Evolutionary conservation across 805 yeast species (phyloP), one percentile per base, ranked within the genome.

Genomic region (Saccharomycopsis amapae): DNA sequence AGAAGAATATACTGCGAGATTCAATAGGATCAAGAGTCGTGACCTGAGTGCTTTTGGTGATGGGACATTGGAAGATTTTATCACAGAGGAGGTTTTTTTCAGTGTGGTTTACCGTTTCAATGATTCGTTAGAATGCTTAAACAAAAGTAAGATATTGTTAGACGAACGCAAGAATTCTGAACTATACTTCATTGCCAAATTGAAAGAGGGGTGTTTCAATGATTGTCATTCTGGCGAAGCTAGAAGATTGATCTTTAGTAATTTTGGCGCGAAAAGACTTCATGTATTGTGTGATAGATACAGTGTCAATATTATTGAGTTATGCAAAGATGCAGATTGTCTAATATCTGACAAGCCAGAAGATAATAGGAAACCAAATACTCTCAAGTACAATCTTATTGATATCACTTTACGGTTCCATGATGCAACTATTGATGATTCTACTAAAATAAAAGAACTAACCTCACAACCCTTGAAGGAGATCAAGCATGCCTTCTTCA

Each of bases 111-210:
- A 12, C 46, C 18, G 57, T 59, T 53, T 50, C 20, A 36, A 42
- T 10, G 50, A 48, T 12, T 58, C 57, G 4, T 36, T 81, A 1
- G 33, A 39, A 1, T 62, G 60, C 20, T 61, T 87, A 12, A 79
- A 88, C 56, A 95, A 95, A 1, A 69, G 78, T 0, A 42, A 31
- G 0, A 62, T 85, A 6, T 56, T 64, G 2, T 45, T 38, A 0
- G 68, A 62, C 1, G 83, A 79, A 40, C 66, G 87, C 15, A 53
- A 48, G 4, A 83, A 80, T 52, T 81, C 85, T 1, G 95, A 87
- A 58, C 58, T 84, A 3, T 85, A 73, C 56, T 78, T 83, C 49
- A 64, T 83, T 24, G 68, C 78, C 4, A 69, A 69, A 50, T 75
- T 83, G 0, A 57, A 55, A n/a, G 49, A 48, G 15, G 60, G 60